A percentile compares a stretch with the other conserved stretches of the same genome.
Evolutionary conservation across 257 asterid species (phyloP).

Genomic region (Penstemon eatonii): DNA sequence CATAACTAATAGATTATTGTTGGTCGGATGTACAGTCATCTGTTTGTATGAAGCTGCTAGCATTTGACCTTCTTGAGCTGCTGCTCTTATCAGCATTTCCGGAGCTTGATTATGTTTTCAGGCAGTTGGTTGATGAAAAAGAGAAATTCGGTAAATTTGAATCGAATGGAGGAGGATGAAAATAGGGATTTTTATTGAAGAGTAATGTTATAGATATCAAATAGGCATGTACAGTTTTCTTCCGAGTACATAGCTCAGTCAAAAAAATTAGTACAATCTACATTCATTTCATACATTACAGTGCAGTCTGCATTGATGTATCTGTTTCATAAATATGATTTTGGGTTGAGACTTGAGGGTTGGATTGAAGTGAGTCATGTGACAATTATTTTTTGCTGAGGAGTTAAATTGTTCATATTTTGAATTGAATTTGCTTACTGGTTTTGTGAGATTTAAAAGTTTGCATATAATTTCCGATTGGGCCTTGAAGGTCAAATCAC

Average conservation of each 20-base stretch:
- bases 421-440: background rate
- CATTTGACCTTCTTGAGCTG: slow-evolving; percentile 75
- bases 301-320: slow-evolving; percentile 19
- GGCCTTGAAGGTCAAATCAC: background rate
- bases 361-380: too few relatives aligned
- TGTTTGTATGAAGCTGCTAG: slow-evolving; percentile 78
- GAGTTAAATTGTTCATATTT: background rate
- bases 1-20: slow-evolving; percentile 18
- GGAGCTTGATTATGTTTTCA: slow-evolving; percentile 68
- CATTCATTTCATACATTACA: slow-evolving; percentile 22
- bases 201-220: slow-evolving; percentile 16
- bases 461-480: background rate
- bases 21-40: slow-evolving; percentile 58
- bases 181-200: slow-evolving; percentile 21
- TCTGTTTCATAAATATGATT: slow-evolving; percentile 4
- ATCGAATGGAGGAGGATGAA: slow-evolving; percentile 26
- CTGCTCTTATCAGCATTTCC: slow-evolving; percentile 82
- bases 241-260: slow-evolving; percentile 19
- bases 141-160: slow-evolving; percentile 64
- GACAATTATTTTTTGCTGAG: background rate
- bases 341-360: background rate
- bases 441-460: background rate
- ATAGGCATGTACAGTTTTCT: slow-evolving; percentile 35
- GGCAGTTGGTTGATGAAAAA: slow-evolving; percentile 59
- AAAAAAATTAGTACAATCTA: background rate